Evolutionary conservation across 2,329 filamentous ascomycete genomes (phyloP).

Genomic region (Fonsecaea monophora): DNA sequence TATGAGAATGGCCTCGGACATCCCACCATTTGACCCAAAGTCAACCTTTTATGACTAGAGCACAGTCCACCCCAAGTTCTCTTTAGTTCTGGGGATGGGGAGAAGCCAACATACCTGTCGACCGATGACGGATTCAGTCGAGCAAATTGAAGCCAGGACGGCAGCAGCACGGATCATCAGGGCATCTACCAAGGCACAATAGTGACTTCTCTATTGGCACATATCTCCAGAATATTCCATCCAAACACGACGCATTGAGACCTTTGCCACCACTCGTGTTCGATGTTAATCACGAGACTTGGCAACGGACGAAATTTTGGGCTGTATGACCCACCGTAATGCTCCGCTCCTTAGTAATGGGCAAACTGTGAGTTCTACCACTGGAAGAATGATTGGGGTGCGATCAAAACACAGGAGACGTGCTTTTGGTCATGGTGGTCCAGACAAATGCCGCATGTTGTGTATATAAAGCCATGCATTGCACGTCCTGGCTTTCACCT

Average conservation of each 20-base stretch:
- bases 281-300: background rate
- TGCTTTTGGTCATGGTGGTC: background rate
- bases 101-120: background rate
- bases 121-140: background rate
- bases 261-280: background rate
- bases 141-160: background rate
- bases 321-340: conserved; percentile 19
- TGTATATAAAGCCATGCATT: conserved; percentile 5
- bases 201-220: background rate
- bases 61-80: background rate
- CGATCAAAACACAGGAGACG: background rate
- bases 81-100: background rate
- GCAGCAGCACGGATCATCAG: background rate
- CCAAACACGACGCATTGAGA: background rate
- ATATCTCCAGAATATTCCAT: background rate
- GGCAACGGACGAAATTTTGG: conserved; percentile 27
- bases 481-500: background rate
- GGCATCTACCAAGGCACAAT: background rate
- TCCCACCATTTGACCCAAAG: conserved; percentile 20
- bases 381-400: background rate
- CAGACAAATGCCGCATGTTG: background rate
- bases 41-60: background rate
- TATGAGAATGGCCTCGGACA: conserved; percentile 40
- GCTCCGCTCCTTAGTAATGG: conserved; percentile 16
- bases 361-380: background rate